A percentile compares a stretch with the other conserved stretches of the same genome.
Evolutionary conservation across 805 yeast species (phyloP).

Genomic region (Saccharomycopsis microspora): DNA sequence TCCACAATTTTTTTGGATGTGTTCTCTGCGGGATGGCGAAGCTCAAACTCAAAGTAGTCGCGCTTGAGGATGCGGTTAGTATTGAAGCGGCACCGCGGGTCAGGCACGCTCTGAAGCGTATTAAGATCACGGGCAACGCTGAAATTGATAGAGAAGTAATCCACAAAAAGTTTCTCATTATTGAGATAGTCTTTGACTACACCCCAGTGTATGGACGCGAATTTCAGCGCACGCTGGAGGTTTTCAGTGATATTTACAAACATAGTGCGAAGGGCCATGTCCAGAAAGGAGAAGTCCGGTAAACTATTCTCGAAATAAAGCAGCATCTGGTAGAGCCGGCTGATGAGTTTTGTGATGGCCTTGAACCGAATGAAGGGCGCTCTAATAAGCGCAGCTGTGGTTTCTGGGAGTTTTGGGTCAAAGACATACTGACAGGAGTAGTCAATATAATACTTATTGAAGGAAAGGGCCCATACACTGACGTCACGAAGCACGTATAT

Average conservation of each 20-base stretch:
- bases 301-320: conserved; percentile 7
- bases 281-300: conserved; percentile 7
- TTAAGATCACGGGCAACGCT: conserved; percentile 3
- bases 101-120: neutral
- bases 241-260: conserved; percentile 9
- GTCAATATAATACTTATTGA: conserved; percentile 8
- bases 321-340: conserved; percentile 4
- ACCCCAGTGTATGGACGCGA: conserved; percentile 13
- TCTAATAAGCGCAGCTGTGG: neutral
- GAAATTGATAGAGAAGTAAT: conserved; percentile 13
- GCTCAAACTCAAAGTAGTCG: conserved; percentile 15
- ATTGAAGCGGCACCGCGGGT: neutral
- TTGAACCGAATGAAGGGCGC: conserved; percentile 15
- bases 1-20: conserved; percentile 14
- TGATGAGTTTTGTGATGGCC: conserved; percentile 6
- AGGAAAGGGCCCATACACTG: conserved; percentile 9
- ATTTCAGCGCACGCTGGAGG: conserved; percentile 3
- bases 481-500: conserved; percentile 12
- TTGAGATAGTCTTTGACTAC: conserved; percentile 11
- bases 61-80: conserved; percentile 10
- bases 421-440: neutral
- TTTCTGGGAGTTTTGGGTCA: neutral
- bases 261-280: conserved; percentile 2
- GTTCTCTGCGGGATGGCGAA: conserved; percentile 10
- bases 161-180: conserved; percentile 12